A percentile compares a stretch with the other conserved stretches of the same genome.
Evolutionary conservation across 139 green algal species (phyloP).

Genomic region (Bryopsis sp.): DNA sequence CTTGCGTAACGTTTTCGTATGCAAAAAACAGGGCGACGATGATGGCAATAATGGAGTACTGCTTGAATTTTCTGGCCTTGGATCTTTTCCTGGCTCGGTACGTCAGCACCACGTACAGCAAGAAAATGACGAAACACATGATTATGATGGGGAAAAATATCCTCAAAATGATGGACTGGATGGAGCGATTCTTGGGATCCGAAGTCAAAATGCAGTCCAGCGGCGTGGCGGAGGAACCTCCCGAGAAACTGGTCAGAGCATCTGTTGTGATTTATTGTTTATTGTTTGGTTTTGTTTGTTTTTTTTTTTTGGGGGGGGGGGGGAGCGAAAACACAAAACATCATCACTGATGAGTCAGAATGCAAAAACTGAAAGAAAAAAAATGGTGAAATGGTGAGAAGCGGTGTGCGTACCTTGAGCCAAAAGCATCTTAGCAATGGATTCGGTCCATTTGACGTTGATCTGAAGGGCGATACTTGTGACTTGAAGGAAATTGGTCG

Average conservation of each 20-base stretch:
- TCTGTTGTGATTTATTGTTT: too few relatives aligned
- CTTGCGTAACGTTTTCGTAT: conserved; percentile 4
- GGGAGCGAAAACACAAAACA: too few relatives aligned
- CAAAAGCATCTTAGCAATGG: conserved; percentile 1
- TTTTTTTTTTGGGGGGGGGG: too few relatives aligned
- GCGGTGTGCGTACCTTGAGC: background rate
- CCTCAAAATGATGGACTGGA: background rate
- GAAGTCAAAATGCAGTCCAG: background rate
- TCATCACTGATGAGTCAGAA: too few relatives aligned
- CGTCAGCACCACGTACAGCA: too few relatives aligned
- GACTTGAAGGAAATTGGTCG: conserved; percentile 7
- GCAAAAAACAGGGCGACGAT: conserved; percentile 5
- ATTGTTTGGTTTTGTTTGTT: too few relatives aligned
- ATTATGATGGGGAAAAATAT: background rate
- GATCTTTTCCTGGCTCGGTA: too few relatives aligned
- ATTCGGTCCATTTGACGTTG: conserved; percentile 4
- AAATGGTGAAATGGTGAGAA: background rate
- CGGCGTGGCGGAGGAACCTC: background rate
- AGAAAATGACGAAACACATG: background rate
- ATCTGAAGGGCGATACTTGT: background rate
- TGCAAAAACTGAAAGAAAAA: too few relatives aligned
- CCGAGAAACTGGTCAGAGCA: conserved; percentile 2
- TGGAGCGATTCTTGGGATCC: background rate
- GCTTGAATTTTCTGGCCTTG: too few relatives aligned
- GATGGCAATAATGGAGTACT: conserved; percentile 8